Percentiles rank a stretch among this genome's conserved stretches.
Evolutionary conservation across 2,329 filamentous ascomycete genomes (phyloP).

Genomic region (Penicillium sp.): DNA sequence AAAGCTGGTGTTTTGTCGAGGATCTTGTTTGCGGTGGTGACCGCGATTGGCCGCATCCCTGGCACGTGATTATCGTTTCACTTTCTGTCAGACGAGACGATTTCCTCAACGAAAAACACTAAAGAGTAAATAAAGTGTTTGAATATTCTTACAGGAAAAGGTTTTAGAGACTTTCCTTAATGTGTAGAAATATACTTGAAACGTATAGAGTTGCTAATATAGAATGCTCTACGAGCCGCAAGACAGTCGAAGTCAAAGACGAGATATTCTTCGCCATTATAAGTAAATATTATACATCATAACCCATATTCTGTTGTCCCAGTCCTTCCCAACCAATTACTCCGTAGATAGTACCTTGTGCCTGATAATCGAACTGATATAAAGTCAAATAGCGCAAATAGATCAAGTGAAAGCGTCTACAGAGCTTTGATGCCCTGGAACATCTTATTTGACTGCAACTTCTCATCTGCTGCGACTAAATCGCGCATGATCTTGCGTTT

Average conservation of each 20-base stretch:
- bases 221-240: background rate
- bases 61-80: background rate
- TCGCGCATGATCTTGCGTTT: conserved; percentile 76
- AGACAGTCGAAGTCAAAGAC: background rate
- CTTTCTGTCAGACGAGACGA: no score
- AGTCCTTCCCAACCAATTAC: background rate
- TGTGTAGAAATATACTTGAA: background rate
- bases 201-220: no score
- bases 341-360: background rate
- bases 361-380: background rate
- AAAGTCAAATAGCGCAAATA: background rate
- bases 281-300: background rate
- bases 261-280: background rate
- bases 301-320: background rate
- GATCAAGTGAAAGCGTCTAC: conserved; percentile 20
- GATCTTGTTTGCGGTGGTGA: background rate
- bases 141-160: background rate
- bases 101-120: no score
- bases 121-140: background rate
- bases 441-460: conserved; percentile 55
- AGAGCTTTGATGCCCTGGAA: conserved; percentile 48
- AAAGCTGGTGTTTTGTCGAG: background rate
- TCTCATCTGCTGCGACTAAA: conserved; percentile 69
- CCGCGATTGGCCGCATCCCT: background rate
- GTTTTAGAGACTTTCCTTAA: no score